Evolutionary conservation across 176 grass and related monocot species (phyloP), one percentile per base, ranked within the genome.

Genomic region (Olyra latifolia): DNA sequence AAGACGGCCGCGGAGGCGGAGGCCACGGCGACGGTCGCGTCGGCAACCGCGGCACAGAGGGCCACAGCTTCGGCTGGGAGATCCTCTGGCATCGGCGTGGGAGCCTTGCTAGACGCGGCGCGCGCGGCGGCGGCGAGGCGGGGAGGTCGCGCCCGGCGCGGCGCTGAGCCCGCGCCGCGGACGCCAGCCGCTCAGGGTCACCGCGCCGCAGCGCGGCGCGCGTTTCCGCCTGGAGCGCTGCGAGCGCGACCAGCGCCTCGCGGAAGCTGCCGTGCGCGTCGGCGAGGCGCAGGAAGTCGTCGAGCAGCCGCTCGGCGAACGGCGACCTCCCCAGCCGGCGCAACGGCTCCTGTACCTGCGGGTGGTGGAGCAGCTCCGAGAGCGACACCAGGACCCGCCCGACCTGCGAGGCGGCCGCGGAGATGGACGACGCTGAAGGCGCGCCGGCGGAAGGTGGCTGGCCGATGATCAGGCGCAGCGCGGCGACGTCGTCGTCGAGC

Each of bases 401-500:
- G 10, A 88, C 27, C 67, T 72, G 85, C 40, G 52, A 61, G 6
- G 85, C 83, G 13, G 85, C 91, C 17, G 83, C 82, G 20, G 78
- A 68, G 39, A 94, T 25, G 77, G 76, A 76, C 6, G 77, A 69
- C 4, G 70, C 80, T 1, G 85, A 59, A 6, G 60, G 24, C 0
- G 72, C 14, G 84, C 0, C 14, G 56, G 55, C 0, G 53, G 9
- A 1, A 10, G 57, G 25, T 27, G 69, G 14, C 40, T 66, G 72
- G 71, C 61, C 60, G 63, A 85, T 9, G 46, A 88, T 79, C 75
- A 97, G 78, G 74, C 75, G 72, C 69, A 93, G 85, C 11, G 85
- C 83, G 22, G 84, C 84, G 38, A 97, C 90, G 75, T 88, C 90
- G 81, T 93, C 90, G 64, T 92, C 85, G 63, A 97, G 87, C 75